Percentiles rank a stretch among this genome's conserved stretches.
These are phyloP conservation scores for Chaetomium fimeti DNA, from an alignment of 495 filamentous ascomycete genomes.

Conservation along the genomic window DNA sequence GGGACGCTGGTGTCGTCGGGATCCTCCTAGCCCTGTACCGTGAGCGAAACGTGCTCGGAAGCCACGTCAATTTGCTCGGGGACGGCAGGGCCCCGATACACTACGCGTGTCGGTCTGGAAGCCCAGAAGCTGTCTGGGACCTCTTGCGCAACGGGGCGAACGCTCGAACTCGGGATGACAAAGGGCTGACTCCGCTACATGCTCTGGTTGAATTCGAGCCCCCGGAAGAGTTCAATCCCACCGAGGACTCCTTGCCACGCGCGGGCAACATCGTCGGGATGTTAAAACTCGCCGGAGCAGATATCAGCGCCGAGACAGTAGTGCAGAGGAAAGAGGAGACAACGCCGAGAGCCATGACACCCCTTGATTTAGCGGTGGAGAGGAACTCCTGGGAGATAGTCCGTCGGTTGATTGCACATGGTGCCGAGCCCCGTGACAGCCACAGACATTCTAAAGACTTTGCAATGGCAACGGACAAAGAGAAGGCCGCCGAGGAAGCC, in stretches of 20 bases:
- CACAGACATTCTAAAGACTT: conserved; percentile 17
- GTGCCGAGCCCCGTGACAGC: conserved; percentile 8
- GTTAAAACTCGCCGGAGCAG: conserved; percentile 6
- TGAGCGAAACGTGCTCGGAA: background rate
- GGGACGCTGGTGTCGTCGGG: background rate
- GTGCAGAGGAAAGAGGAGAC: background rate
- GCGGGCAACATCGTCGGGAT: conserved; percentile 1
- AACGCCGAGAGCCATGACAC: background rate
- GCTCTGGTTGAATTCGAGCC: conserved; percentile 8
- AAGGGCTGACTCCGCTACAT: conserved; percentile 23
- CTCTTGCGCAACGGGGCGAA: conserved; percentile 26
- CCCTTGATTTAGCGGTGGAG: conserved; percentile 23
- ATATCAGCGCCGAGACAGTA: conserved; percentile 10
- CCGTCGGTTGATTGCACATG: conserved; percentile 10
- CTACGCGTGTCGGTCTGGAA: conserved; percentile 25
- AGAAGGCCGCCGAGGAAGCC: conserved; percentile 8
- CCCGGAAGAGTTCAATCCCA: no score
- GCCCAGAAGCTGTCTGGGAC: conserved; percentile 8
- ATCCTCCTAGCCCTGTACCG: conserved; percentile 9
- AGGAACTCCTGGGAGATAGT: conserved; percentile 7
- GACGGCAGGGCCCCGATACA: conserved; percentile 32
- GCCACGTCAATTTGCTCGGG: conserved; percentile 18
- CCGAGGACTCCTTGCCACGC: background rate
- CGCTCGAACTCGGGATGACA: conserved; percentile 14
- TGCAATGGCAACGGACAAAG: conserved; percentile 18